Base-by-base conservation (phyloP, 2,329 filamentous ascomycete species). In the Arachnopeziza araneosa region DNA sequence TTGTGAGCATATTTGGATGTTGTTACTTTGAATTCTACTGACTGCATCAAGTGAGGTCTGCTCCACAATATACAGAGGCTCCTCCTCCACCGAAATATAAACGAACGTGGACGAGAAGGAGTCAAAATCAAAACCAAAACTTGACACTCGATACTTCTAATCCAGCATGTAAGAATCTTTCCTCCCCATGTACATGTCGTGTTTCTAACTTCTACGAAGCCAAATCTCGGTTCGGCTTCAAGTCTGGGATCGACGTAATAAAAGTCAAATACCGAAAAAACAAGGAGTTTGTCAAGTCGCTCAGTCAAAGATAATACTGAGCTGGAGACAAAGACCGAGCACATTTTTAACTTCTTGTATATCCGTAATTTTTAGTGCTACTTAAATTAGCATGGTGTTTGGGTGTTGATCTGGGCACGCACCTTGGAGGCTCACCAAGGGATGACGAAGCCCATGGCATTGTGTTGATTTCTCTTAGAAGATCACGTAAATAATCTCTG, bases 341-440 rank as follows among this genome's bases (percentile, higher is more conserved):
- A 44, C 17, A 4, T 44, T 4, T 44, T 44, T 12, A 8, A 8
- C 36, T 44, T 44, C 36, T 44, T 44, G 36, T 44, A 44, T 44
- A 44, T 44, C 17, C 12, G 36, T 44, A 44, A 8, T 44, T 44
- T 7, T 17, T 17, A 14, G 12, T 17, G 6, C 36, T n/a, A 17
- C 36, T 44, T 44, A 44, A 44, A 19, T 44, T 44, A 44, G 36
- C 12, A 7, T 44, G 63, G 64, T 50, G 63, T 65, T 60, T 21
- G 52, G 50, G 36, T 44, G 10, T 14, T 44, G 10, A 44, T 44
- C 17, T 44, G 36, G 12, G 17, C 12, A 8, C 12, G 17, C 3
- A 44, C 36, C 36, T 12, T 44, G 36, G 36, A 30, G 26, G 26
- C 26, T 30, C 9, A n/a, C 26, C 26, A 30, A 30, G 9, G 26